A percentile compares a stretch with the other conserved stretches of the same genome.
Evolutionary conservation across 2,329 filamentous ascomycete species (phyloP).

Genomic region (Ceratocystis albifundus): DNA sequence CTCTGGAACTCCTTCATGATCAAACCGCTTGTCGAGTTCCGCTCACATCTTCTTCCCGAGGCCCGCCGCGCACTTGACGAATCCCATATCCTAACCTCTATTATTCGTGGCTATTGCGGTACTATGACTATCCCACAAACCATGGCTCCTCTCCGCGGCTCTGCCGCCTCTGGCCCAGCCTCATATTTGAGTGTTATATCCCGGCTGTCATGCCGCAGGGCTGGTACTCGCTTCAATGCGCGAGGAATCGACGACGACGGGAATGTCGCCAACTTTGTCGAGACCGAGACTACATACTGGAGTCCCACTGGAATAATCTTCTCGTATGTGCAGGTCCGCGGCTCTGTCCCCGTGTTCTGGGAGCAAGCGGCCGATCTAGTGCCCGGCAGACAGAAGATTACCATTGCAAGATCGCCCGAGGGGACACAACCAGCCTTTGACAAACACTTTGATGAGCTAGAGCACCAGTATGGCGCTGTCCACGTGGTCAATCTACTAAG

Average conservation of each 20-base stretch:
- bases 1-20: conserved; percentile 99
- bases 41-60: conserved; percentile 61
- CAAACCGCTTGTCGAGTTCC: conserved; percentile 77
- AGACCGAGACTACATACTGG: conserved; percentile 90
- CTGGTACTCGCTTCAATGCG: conserved; percentile 93
- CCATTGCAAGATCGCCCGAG: conserved; percentile 74
- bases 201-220: conserved; percentile 75
- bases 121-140: conserved; percentile 75
- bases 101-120: conserved; percentile 82
- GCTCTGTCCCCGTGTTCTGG: conserved; percentile 94
- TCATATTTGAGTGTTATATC: conserved; percentile 84
- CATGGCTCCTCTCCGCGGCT: conserved; percentile 49
- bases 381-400: conserved; percentile 89
- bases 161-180: conserved; percentile 55
- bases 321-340: conserved; percentile 85
- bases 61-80: conserved; percentile 73
- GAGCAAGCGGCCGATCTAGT: conserved; percentile 81
- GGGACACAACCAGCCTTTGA: conserved; percentile 91
- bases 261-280: conserved; percentile 97
- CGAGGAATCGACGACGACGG: conserved; percentile 95
- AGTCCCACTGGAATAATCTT: conserved; percentile 67
- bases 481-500: conserved; percentile 94
- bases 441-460: conserved; percentile 83
- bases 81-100: conserved; percentile 80
- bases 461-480: conserved; percentile 75